These are phyloP conservation scores for Silybum marianum DNA, from an alignment of 129 eudicot species.

Conservation along the genomic window DNA sequence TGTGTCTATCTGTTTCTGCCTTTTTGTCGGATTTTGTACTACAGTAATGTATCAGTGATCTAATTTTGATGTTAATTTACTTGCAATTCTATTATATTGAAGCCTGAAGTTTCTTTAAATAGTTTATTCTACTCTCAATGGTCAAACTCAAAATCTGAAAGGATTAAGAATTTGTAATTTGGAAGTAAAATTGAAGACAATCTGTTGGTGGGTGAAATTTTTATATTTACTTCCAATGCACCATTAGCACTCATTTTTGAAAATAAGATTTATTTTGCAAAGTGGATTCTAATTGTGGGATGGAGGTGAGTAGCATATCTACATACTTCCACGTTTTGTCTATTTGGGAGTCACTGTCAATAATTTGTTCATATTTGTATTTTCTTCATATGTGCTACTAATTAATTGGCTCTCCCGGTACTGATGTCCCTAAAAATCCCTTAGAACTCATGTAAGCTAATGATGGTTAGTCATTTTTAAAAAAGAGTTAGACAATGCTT, in stretches of 20 bases:
- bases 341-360: not conserved
- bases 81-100: not conserved
- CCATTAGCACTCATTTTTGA: not conserved
- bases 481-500: constrained; percentile 17
- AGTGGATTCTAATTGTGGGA: constrained; percentile 1
- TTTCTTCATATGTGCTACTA: not conserved
- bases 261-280: not conserved
- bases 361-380: not conserved
- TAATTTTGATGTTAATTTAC: not conserved
- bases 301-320: not conserved
- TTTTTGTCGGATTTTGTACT: constrained; percentile 14
- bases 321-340: not conserved
- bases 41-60: not conserved
- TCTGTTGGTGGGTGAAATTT: not conserved
- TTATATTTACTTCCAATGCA: not conserved
- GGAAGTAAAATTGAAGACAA: constrained; percentile 15
- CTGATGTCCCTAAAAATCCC: not conserved
- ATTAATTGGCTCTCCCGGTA: not conserved
- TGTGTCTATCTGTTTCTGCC: constrained; percentile 14
- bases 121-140: not conserved
- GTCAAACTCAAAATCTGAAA: not conserved
- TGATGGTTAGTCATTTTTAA: not conserved
- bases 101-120: constrained; percentile 3
- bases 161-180: not conserved
- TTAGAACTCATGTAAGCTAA: constrained; percentile 12